Evolutionary conservation across 2,329 filamentous ascomycete species (phyloP).

Genomic region (Exophiala mesophila): DNA sequence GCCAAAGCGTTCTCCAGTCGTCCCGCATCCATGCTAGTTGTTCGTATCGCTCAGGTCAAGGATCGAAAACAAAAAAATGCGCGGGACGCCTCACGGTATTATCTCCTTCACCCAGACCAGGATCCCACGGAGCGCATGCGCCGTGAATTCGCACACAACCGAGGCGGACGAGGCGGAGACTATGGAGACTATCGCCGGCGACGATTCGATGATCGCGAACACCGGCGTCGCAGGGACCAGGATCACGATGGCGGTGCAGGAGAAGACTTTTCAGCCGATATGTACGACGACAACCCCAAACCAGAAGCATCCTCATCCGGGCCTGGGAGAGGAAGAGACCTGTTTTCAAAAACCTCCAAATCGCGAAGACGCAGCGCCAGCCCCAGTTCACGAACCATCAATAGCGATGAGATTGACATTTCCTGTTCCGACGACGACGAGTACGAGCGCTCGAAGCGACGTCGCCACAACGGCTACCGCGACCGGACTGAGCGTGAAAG

Average conservation of each 20-base stretch:
- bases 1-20: conserved; percentile 65
- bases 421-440: conserved; percentile 32
- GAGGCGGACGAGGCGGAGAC: conserved; percentile 32
- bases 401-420: conserved; percentile 41
- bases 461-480: conserved; percentile 37
- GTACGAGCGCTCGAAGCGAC: conserved; percentile 29
- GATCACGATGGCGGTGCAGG: conserved; percentile 34
- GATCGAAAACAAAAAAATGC: conserved; percentile 80
- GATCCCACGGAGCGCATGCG: conserved; percentile 71
- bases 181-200: conserved; percentile 44
- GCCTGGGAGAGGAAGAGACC: conserved; percentile 30
- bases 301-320: conserved; percentile 28
- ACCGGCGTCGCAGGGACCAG: conserved; percentile 43
- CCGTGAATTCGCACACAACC: conserved; percentile 46
- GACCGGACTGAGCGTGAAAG: conserved; percentile 39
- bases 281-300: conserved; percentile 70
- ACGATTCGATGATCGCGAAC: conserved; percentile 59
- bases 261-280: conserved; percentile 62
- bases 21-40: conserved; percentile 63
- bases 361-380: conserved; percentile 56
- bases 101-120: conserved; percentile 83
- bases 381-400: conserved; percentile 47
- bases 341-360: conserved; percentile 36
- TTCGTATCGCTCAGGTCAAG: conserved; percentile 67
- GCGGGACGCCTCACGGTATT: conserved; percentile 78